Conservation (phyloP, 192 early-diverging fungal species). For the Geosiphon pyriformis region DNA sequence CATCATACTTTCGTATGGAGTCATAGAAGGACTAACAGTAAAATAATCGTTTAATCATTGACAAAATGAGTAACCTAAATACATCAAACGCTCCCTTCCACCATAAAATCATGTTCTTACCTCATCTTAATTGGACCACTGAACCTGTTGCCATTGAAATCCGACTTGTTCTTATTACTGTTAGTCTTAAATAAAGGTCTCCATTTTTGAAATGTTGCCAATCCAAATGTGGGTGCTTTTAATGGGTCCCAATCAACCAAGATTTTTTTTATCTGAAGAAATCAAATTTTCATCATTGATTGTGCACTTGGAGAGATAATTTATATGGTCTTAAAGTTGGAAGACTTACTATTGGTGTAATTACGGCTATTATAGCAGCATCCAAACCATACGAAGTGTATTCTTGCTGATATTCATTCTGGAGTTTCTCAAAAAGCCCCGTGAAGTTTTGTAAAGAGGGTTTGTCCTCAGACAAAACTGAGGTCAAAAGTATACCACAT, state of each 20-base stretch:
- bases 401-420: conserved; percentile 51
- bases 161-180: neutral
- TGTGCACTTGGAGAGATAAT: too few relatives aligned
- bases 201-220: conserved; percentile 53
- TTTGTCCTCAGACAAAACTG: conserved; percentile 27
- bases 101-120: neutral
- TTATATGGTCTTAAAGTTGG: too few relatives aligned
- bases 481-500: conserved; percentile 28
- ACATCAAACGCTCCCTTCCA: too few relatives aligned
- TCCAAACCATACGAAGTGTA: conserved; percentile 59
- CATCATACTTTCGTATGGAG: conserved; percentile 73
- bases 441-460: conserved; percentile 33
- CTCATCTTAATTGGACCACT: neutral
- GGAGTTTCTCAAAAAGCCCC: conserved; percentile 50
- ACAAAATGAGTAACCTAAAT: neutral
- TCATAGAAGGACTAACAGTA: too few relatives aligned
- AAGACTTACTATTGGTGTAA: conserved; percentile 45
- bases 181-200: conserved; percentile 43
- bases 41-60: neutral
- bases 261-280: conserved; percentile 30
- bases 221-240: conserved; percentile 47
- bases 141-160: neutral
- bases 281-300: neutral
- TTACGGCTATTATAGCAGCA: conserved; percentile 52
- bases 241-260: conserved; percentile 62